Evolutionary conservation across 2,329 filamentous ascomycete species (phyloP).

Genomic region (Xylariales sp.): DNA sequence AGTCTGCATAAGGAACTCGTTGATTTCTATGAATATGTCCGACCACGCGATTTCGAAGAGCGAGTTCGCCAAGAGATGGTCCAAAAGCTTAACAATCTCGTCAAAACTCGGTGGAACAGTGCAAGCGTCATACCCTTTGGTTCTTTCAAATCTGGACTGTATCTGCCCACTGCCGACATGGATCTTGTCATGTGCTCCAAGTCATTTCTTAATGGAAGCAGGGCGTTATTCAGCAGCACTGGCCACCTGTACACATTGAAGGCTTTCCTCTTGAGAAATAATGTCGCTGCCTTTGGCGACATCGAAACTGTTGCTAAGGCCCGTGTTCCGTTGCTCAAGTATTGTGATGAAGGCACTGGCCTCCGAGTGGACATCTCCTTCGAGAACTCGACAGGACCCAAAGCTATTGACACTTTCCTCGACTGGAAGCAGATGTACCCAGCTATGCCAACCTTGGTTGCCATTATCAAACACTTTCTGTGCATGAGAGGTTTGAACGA

Average conservation of each 20-base stretch:
- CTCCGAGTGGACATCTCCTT: constrained; percentile 92
- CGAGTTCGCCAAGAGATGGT: constrained; percentile 70
- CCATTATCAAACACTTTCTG: constrained; percentile 88
- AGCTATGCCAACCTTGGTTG: constrained; percentile 80
- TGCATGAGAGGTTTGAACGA: constrained; percentile 88
- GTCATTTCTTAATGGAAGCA: constrained; percentile 50
- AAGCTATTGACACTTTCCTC: constrained; percentile 75
- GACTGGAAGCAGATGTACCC: constrained; percentile 77
- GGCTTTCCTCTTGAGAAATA: constrained; percentile 49
- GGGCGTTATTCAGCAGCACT: constrained; percentile 44
- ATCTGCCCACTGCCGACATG: constrained; percentile 77
- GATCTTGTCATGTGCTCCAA: constrained; percentile 76
- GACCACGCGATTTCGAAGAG: constrained; percentile 73
- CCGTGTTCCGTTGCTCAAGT: constrained; percentile 91
- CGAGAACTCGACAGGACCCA: constrained; percentile 79
- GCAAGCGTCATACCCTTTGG: constrained; percentile 74
- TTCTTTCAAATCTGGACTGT: constrained; percentile 84
- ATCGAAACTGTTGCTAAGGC: constrained; percentile 69
- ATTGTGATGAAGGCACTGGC: constrained; percentile 70
- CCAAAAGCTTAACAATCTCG: constrained; percentile 56
- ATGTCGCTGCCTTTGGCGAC: constrained; percentile 53
- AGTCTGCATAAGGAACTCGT: constrained; percentile 87
- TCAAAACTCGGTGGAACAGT: constrained; percentile 54
- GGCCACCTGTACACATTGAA: constrained; percentile 59
- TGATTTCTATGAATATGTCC: constrained; percentile 84